Conservation (phyloP, 2,329 filamentous ascomycete species). For the Stemphylium vesicarium region DNA sequence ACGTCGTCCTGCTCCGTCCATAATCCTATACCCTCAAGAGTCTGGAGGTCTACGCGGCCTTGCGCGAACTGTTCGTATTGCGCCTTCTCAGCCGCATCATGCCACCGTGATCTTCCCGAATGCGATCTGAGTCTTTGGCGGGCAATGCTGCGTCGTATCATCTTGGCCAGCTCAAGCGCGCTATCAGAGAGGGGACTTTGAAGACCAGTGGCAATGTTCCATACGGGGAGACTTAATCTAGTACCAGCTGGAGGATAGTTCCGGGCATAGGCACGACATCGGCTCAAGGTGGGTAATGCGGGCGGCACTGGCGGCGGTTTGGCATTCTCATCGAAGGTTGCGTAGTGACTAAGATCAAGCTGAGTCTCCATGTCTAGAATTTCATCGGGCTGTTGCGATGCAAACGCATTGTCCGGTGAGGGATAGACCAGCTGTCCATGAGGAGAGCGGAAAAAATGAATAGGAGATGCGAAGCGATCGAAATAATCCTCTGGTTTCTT, state of each 20-base stretch:
- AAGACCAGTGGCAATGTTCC: constrained; percentile 49
- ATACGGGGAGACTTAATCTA: constrained; percentile 50
- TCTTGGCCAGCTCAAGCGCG: constrained; percentile 49
- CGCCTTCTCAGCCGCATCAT: constrained; percentile 35
- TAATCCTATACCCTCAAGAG: constrained; percentile 27
- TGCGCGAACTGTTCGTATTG: constrained; percentile 37
- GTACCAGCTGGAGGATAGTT: constrained; percentile 52
- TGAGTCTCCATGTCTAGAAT: constrained; percentile 41
- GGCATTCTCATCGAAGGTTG: constrained; percentile 23
- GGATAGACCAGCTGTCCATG: constrained; percentile 37
- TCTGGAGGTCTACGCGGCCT: constrained; percentile 24
- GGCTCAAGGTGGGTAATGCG: constrained; percentile 30
- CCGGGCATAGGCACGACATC: constrained; percentile 46
- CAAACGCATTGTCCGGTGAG: constrained; percentile 31
- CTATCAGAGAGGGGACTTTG: constrained; percentile 51
- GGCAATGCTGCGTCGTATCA: constrained; percentile 50
- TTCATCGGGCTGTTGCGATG: constrained; percentile 34
- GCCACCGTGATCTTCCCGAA: constrained; percentile 30
- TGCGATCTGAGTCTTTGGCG: constrained; percentile 38
- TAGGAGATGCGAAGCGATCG: constrained; percentile 58
- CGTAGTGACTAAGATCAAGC: constrained; percentile 38
- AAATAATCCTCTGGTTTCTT: constrained; percentile 52
- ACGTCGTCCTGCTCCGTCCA: constrained; percentile 29
- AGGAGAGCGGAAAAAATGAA: constrained; percentile 59
- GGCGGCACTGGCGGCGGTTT: constrained; percentile 14